These are phyloP conservation scores for Dactylellina cionopaga DNA, from an alignment of 2,329 filamentous ascomycete genomes.

Conservation along the genomic window DNA sequence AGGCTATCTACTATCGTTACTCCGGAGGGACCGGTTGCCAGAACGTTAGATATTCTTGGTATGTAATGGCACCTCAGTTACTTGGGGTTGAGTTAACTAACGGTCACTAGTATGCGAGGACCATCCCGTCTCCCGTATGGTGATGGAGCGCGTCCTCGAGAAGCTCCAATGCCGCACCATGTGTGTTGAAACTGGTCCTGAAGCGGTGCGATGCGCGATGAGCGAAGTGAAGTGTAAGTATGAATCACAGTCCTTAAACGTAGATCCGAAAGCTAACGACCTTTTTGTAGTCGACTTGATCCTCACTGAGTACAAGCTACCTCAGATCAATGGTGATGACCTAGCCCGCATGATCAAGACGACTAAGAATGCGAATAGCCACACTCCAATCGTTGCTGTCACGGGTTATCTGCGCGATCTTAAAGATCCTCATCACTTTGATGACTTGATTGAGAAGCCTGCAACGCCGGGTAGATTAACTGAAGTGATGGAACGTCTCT, in stretches of 20 bases:
- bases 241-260: neutral
- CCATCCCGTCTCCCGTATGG: conserved; percentile 92
- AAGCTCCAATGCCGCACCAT: conserved; percentile 95
- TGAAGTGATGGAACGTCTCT: conserved; percentile 85
- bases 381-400: conserved; percentile 94
- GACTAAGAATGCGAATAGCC: conserved; percentile 91
- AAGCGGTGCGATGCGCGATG: conserved; percentile 91
- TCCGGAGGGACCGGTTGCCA: conserved; percentile 83
- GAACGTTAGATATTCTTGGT: conserved; percentile 83
- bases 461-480: conserved; percentile 91
- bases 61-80: conserved; percentile 1
- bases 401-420: conserved; percentile 98
- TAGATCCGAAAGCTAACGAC: conserved; percentile 27
- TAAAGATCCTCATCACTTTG: conserved; percentile 93
- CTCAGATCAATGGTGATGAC: conserved; percentile 92
- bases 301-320: conserved; percentile 95
- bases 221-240: conserved; percentile 83
- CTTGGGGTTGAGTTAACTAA: neutral
- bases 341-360: conserved; percentile 98
- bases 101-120: conserved; percentile 81
- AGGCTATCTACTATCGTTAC: conserved; percentile 90
- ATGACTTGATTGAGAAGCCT: conserved; percentile 94
- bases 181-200: conserved; percentile 85
- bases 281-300: conserved; percentile 84
- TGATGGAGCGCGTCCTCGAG: conserved; percentile 98